Evolutionary conservation across 805 yeast species (phyloP).

Genomic region (Metschnikowia hibisci): DNA sequence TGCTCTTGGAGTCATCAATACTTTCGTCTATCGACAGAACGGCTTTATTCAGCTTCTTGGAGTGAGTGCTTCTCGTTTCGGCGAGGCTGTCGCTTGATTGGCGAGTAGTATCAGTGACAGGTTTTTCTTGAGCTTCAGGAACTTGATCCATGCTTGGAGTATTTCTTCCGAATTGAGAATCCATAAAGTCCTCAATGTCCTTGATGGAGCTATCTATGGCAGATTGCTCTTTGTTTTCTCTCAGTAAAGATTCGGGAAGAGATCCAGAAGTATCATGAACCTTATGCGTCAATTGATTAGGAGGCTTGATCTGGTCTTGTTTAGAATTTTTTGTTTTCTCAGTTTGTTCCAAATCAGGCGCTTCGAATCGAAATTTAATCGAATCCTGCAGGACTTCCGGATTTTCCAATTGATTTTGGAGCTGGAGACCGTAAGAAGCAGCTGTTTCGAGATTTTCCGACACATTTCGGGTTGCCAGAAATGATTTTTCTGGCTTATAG

Average conservation of each 20-base stretch:
- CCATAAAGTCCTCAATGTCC: slow-evolving; percentile 39
- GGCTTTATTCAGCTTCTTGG: slow-evolving; percentile 1
- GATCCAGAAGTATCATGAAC: slow-evolving; percentile 3
- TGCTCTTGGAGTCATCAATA: slow-evolving; percentile 6
- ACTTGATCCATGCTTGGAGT: neutral
- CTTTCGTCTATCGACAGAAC: neutral
- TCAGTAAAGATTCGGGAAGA: slow-evolving; percentile 8
- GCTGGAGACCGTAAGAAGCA: slow-evolving; percentile 25
- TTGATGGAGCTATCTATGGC: slow-evolving; percentile 34
- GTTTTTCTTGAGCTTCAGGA: neutral
- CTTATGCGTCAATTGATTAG: neutral
- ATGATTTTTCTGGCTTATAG: slow-evolving; percentile 7
- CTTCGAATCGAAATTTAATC: slow-evolving; percentile 9
- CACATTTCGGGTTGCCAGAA: slow-evolving; percentile 13
- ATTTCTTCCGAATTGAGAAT: slow-evolving; percentile 24
- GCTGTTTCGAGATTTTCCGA: slow-evolving; percentile 26
- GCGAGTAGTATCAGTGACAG: neutral
- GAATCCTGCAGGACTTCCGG: slow-evolving; percentile 3
- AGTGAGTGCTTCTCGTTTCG: slow-evolving; percentile 5
- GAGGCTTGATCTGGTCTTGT: neutral
- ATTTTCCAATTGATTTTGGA: slow-evolving; percentile 20
- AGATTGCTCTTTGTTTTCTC: slow-evolving; percentile 7
- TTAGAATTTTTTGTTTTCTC: slow-evolving; percentile 16
- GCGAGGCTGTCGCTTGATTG: slow-evolving; percentile 1
- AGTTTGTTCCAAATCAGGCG: slow-evolving; percentile 10